Evolutionary conservation across 2,329 filamentous ascomycete genomes (phyloP).

Genomic region (Zasmidium citrigriseum): DNA sequence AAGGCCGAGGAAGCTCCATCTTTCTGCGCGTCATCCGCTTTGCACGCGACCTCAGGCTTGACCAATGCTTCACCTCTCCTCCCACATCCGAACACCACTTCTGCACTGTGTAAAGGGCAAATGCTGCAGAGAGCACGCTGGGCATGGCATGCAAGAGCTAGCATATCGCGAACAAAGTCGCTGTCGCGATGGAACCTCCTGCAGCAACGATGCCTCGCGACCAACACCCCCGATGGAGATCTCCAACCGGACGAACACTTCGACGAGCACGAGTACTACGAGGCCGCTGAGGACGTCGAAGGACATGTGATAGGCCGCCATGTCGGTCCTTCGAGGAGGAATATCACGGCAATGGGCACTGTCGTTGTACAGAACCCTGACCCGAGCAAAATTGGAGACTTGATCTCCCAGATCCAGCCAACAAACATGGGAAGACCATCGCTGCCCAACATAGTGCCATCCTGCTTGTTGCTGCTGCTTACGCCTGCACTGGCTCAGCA

Average conservation of each 20-base stretch:
- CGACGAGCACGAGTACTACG: not conserved
- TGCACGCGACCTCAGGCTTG: not conserved
- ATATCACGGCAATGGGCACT: not conserved
- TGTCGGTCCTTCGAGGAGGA: not conserved
- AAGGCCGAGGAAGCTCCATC: not conserved
- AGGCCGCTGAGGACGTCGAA: not conserved
- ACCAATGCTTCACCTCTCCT: not conserved
- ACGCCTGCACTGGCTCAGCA: constrained; percentile 28
- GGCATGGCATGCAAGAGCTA: not conserved
- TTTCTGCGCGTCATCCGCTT: not conserved
- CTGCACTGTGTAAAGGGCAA: not conserved
- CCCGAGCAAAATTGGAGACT: constrained; percentile 12
- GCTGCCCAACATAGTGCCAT: constrained; percentile 7
- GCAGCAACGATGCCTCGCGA: not conserved
- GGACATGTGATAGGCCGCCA: not conserved
- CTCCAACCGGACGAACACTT: not conserved
- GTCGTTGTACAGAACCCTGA: not conserved
- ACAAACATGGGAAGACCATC: constrained; percentile 1
- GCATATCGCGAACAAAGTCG: not conserved
- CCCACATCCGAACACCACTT: too few relatives aligned
- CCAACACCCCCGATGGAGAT: not conserved
- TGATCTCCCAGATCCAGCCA: constrained; percentile 19
- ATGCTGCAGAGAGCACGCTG: not conserved
- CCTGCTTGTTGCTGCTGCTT: constrained; percentile 23
- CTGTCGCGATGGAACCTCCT: not conserved